A percentile compares a stretch with the other conserved stretches of the same genome.
phyloP scores from a whole-genome alignment of 169 alveolate species.

The Theileria annulata region DNA sequence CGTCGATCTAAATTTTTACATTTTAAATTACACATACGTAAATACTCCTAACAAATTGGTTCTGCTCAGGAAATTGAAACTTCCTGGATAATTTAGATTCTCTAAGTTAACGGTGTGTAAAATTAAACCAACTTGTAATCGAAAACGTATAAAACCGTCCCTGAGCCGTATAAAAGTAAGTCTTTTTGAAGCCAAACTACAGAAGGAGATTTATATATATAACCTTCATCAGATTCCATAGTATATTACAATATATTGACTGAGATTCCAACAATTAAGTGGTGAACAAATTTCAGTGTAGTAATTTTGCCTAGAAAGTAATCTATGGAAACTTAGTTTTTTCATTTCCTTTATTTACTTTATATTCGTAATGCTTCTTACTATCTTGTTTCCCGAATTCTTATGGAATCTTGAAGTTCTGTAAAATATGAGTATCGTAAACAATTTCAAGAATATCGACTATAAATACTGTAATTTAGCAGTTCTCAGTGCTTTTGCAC shows the following conservation, averaged over 20 bases:
- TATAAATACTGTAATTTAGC: conserved; percentile 18
- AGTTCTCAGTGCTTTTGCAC: not conserved
- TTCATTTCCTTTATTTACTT: not conserved
- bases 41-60: conserved; percentile 10
- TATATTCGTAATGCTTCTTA: not conserved
- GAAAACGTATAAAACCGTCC: conserved; percentile 18
- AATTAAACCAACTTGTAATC: conserved; percentile 8
- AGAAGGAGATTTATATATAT: conserved; percentile 24
- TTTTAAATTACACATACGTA: not conserved
- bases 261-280: not conserved
- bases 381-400: not conserved
- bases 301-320: not conserved
- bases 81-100: conserved; percentile 16
- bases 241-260: not conserved
- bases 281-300: not conserved
- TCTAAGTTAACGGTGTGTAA: conserved; percentile 7
- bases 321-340: not conserved
- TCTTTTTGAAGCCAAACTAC: conserved; percentile 28
- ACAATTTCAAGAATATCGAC: not conserved
- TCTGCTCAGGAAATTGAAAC: conserved; percentile 5
- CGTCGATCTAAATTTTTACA: conserved; percentile 6
- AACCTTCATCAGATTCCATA: conserved; percentile 24
- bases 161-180: conserved; percentile 18
- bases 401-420: conserved; percentile 4
- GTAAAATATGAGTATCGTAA: conserved; percentile 6